Conservation (phyloP, 805 yeast genomes). For the Candida qinlingensis region DNA sequence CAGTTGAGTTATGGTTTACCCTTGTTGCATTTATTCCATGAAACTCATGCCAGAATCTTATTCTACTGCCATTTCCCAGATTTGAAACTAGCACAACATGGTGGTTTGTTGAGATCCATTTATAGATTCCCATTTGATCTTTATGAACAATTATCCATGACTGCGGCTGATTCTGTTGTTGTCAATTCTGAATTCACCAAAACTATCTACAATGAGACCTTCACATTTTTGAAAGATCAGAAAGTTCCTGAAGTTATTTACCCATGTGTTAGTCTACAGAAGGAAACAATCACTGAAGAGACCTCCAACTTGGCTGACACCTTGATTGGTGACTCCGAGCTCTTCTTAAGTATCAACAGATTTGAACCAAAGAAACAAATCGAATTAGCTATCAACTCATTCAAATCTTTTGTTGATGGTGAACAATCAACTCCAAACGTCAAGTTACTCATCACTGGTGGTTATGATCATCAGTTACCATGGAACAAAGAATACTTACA, state of each 20-base stretch:
- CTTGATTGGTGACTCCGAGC: constrained; percentile 24
- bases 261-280: constrained; percentile 62
- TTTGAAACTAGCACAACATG: constrained; percentile 61
- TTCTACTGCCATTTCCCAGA: constrained; percentile 98
- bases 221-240: constrained; percentile 33
- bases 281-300: constrained; percentile 19
- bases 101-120: constrained; percentile 46
- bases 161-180: constrained; percentile 68
- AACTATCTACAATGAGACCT: constrained; percentile 59
- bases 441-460: constrained; percentile 79
- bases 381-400: constrained; percentile 70
- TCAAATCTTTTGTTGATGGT: constrained; percentile 35
- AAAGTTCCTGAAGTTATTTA: constrained; percentile 32
- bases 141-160: constrained; percentile 78
- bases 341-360: constrained; percentile 75
- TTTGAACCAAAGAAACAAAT: constrained; percentile 85
- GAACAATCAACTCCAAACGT: constrained; percentile 27
- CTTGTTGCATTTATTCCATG: constrained; percentile 42
- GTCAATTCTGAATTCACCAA: constrained; percentile 88
- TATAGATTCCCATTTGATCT: constrained; percentile 81
- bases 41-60: constrained; percentile 46
- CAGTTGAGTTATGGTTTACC: constrained; percentile 86
- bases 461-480: constrained; percentile 69
- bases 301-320: constrained; percentile 13
- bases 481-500: constrained; percentile 73